These are phyloP conservation scores for Acrasis kona DNA, from an alignment of 78 protist species.

Conservation along the genomic window DNA sequence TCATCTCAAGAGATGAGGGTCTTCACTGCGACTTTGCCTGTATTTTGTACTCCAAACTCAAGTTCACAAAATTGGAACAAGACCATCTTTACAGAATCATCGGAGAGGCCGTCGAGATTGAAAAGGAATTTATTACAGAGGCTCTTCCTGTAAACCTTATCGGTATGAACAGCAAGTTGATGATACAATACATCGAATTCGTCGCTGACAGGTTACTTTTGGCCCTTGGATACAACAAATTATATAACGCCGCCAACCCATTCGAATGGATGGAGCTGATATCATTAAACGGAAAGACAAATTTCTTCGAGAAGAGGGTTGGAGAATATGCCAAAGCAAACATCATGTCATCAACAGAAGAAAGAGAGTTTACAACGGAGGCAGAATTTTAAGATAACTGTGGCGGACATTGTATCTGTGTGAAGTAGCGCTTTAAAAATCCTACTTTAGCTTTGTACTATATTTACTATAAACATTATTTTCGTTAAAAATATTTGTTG, in stretches of 20 bases:
- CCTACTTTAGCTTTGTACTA: too few species aligned
- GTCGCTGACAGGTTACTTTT: conserved; percentile 91
- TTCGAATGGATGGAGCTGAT: conserved; percentile 97
- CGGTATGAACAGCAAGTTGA: conserved; percentile 90
- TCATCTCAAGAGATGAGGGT: conserved; percentile 95
- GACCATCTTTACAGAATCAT: conserved; percentile 43
- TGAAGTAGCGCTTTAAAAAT: too few species aligned
- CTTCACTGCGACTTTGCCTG: conserved; percentile 96
- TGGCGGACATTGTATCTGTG: too few species aligned
- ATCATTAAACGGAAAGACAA: conserved; percentile 92
- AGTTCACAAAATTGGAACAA: neutral
- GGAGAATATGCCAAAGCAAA: conserved; percentile 89
- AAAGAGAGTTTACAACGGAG: conserved; percentile 3
- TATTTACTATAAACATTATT: too few species aligned
- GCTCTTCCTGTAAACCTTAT: conserved; percentile 91
- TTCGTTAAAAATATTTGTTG: too few species aligned
- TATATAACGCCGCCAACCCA: conserved; percentile 79
- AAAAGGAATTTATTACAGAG: conserved; percentile 80
- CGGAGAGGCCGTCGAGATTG: conserved; percentile 84
- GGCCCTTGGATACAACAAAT: conserved; percentile 68
- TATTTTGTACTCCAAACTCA: conserved; percentile 65
- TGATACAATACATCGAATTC: conserved; percentile 92
- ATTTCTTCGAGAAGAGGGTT: conserved; percentile 96
- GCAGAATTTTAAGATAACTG: conserved; percentile 20
- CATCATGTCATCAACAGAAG: conserved; percentile 7